These are phyloP conservation scores for Glarea lozoyensis DNA, from an alignment of 495 filamentous ascomycete genomes.

Conservation along the genomic window DNA sequence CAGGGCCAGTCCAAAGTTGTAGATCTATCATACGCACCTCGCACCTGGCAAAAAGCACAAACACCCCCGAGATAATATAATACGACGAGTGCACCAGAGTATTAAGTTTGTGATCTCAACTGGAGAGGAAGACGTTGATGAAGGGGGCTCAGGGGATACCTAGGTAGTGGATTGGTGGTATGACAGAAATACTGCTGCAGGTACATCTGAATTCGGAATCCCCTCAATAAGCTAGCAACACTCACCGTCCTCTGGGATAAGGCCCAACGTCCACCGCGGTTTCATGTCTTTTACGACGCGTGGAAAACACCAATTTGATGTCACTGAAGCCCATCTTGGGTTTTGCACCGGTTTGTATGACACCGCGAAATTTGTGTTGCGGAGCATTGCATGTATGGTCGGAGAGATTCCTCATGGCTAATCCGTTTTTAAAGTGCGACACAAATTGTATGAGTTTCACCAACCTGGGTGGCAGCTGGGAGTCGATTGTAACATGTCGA, in stretches of 20 bases:
- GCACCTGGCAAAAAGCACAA: no score
- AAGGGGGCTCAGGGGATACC: no score
- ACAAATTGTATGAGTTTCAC: background rate
- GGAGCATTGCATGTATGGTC: slow-evolving; percentile 7
- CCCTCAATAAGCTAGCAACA: background rate
- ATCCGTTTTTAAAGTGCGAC: slow-evolving; percentile 1
- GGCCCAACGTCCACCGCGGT: slow-evolving; percentile 13
- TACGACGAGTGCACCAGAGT: no score
- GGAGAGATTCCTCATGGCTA: slow-evolving; percentile 5
- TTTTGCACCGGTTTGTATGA: background rate
- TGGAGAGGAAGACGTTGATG: no score
- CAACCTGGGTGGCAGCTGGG: background rate
- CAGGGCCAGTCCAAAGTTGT: no score
- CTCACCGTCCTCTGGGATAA: background rate
- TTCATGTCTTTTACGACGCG: slow-evolving; percentile 19
- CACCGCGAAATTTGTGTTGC: slow-evolving; percentile 2
- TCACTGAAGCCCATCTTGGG: background rate
- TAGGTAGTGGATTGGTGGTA: no score
- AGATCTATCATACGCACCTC: no score
- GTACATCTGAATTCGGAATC: slow-evolving; percentile 1
- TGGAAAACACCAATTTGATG: slow-evolving; percentile 9
- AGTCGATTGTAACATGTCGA: background rate
- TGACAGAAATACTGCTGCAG: background rate
- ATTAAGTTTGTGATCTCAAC: no score
- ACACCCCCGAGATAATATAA: no score